phyloP scores from a whole-genome alignment of 352 stramenopile species.

The Lagenidium sp. region DNA sequence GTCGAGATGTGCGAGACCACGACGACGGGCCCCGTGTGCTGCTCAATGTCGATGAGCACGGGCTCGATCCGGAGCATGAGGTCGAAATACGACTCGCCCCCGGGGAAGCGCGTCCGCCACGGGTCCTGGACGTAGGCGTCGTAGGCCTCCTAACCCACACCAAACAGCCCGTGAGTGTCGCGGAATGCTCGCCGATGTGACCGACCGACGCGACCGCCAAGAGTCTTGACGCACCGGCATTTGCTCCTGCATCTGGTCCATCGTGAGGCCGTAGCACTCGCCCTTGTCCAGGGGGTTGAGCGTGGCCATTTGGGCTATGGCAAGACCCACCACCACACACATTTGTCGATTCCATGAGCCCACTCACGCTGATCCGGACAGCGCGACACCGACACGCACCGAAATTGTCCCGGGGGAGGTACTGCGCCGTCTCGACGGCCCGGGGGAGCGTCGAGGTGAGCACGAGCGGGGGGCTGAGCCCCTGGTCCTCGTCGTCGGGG shows the following conservation, averaged over 20 bases:
- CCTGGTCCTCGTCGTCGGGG: conserved; percentile 18
- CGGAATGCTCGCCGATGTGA: too few relatives aligned
- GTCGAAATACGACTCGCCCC: conserved; percentile 92
- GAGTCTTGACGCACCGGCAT: conserved; percentile 26
- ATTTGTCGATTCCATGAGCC: too few relatives aligned
- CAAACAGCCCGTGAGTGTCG: neutral
- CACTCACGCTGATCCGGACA: neutral
- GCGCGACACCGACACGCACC: conserved; percentile 18
- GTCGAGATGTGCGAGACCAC: conserved; percentile 85
- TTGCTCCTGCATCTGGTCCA: conserved; percentile 74
- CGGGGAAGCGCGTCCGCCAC: conserved; percentile 77
- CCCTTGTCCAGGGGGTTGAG: conserved; percentile 81
- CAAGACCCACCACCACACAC: too few relatives aligned
- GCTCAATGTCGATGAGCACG: conserved; percentile 91
- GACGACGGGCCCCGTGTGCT: conserved; percentile 75
- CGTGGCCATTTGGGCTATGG: conserved; percentile 74
- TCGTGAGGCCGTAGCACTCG: conserved; percentile 79
- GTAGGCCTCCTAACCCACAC: conserved; percentile 35
- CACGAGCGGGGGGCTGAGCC: conserved; percentile 40
- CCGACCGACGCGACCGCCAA: too few relatives aligned
- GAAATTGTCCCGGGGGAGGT: conserved; percentile 26
- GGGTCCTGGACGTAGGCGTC: conserved; percentile 58
- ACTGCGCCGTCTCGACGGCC: conserved; percentile 66
- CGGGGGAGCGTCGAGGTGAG: conserved; percentile 79
- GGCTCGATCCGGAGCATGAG: conserved; percentile 89